A percentile compares a stretch with the other conserved stretches of the same genome.
Conservation (phyloP, 1,284 basidiomycete genomes). For the Boletus mariae region DNA sequence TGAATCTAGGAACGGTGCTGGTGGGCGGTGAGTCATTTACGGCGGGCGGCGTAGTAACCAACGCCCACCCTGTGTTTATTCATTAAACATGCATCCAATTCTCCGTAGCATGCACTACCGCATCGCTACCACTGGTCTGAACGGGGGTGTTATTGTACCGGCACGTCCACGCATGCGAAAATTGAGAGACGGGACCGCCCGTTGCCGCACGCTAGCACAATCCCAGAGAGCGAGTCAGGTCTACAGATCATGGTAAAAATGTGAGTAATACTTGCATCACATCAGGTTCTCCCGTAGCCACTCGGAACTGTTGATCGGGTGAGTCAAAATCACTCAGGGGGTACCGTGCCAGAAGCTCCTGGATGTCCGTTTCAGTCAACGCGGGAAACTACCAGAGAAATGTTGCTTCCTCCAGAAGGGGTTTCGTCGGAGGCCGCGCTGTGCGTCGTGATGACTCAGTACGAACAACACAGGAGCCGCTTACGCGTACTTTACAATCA, state of each 20-base stretch:
- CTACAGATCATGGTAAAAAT: neutral
- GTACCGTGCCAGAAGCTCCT: constrained; percentile 6
- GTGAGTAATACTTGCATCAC: constrained; percentile 8
- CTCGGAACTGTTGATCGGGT: constrained; percentile 9
- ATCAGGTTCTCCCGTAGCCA: constrained; percentile 8
- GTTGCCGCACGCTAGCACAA: constrained; percentile 4
- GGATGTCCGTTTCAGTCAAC: constrained; percentile 9
- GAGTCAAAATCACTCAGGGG: constrained; percentile 18
- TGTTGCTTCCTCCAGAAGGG: constrained; percentile 30
- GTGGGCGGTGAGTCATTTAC: constrained; percentile 14
- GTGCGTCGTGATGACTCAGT: constrained; percentile 5
- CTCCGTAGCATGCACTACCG: constrained; percentile 5
- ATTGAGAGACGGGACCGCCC: constrained; percentile 1
- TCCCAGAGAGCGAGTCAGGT: constrained; percentile 6
- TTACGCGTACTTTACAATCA: constrained; percentile 52
- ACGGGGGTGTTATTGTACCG: constrained; percentile 3
- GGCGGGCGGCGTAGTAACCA: neutral
- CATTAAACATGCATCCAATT: constrained; percentile 16
- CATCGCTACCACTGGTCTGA: constrained; percentile 9
- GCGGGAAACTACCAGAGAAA: constrained; percentile 4
- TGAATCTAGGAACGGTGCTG: neutral
- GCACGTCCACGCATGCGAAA: constrained; percentile 10
- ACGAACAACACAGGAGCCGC: neutral
- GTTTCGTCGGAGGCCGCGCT: constrained; percentile 59
- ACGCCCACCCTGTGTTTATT: constrained; percentile 12